Conservation (phyloP, 352 stramenopile genomes). For the Phytophthora tentaculata region DNA sequence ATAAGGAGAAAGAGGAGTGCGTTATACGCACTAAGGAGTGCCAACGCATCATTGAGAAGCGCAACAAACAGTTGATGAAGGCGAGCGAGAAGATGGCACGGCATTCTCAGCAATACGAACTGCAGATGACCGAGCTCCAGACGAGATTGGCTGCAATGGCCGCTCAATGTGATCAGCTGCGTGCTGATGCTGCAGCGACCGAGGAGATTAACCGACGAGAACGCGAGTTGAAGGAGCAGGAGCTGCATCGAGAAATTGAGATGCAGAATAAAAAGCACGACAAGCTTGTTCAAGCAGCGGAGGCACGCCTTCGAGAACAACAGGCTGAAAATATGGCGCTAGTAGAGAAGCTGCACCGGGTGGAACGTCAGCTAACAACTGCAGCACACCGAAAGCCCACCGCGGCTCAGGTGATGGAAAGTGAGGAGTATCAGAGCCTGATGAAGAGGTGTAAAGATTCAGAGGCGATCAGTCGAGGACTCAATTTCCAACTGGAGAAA, state of each 20-base stretch:
- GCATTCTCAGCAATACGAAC: slow-evolving; percentile 70
- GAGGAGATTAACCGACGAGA: slow-evolving; percentile 40
- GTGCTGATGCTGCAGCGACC: slow-evolving; percentile 25
- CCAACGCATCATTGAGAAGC: slow-evolving; percentile 85
- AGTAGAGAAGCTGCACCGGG: slow-evolving; percentile 42
- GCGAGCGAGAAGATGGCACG: slow-evolving; percentile 74
- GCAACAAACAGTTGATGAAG: slow-evolving; percentile 88
- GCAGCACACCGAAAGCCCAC: slow-evolving; percentile 26
- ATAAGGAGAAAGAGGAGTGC: slow-evolving; percentile 66
- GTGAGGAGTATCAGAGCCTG: slow-evolving; percentile 60
- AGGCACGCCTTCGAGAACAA: slow-evolving; percentile 24
- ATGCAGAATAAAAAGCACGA: slow-evolving; percentile 36
- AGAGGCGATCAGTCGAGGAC: slow-evolving; percentile 67
- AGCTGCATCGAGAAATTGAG: slow-evolving; percentile 49
- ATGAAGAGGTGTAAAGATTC: slow-evolving; percentile 67
- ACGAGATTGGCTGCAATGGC: slow-evolving; percentile 41
- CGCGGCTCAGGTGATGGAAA: slow-evolving; percentile 44
- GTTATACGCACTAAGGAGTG: slow-evolving; percentile 81
- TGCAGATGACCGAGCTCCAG: slow-evolving; percentile 54
- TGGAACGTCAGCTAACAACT: slow-evolving; percentile 46
- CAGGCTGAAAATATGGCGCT: slow-evolving; percentile 37
- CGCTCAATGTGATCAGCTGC: slow-evolving; percentile 44
- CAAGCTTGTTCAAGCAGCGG: slow-evolving; percentile 25
- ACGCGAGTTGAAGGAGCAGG: slow-evolving; percentile 44
- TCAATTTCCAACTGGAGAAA: slow-evolving; percentile 79